Evolutionary conservation across 371 early-diverging fungal genomes (phyloP), one percentile per base, ranked within the genome.

Genomic region (Circinella umbellata): DNA sequence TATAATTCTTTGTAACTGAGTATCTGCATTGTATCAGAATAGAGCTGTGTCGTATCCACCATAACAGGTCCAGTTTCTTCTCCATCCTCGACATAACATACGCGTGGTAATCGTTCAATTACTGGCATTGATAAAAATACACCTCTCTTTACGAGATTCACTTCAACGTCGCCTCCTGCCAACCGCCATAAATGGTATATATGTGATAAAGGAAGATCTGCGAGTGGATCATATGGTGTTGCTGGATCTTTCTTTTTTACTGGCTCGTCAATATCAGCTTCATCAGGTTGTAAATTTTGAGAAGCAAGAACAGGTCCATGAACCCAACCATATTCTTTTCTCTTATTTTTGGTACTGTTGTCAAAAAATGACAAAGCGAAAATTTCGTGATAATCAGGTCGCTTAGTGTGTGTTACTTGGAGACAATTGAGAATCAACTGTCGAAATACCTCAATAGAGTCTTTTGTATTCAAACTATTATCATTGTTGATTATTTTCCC

Each of bases 151-250:
- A 81, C 81, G 53, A 88, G 78, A 69, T 88, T 87, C 7, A 86
- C 66, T 61, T 88, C 90, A 0, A 89, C 89, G 70, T 90, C 90
- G 3, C 90, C 91, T 14, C 90, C 90, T 5, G 89, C 90, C 39
- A 92, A 59, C 53, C 85, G 86, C 89, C 90, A 89, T 61, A 90
- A 78, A 68, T 88, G 80, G 54, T 87, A 90, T 7, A 90, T 80
- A 27, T 88, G 86, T 0, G 83, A 69, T 9, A 85, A 66, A 3
- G 89, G 88, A n/a, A 68, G 51, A 3, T 48, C 48, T 13, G 39
- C 14, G 6, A 64, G 39, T 9, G 42, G 35, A 51, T 61, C 62
- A 18, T 61, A 65, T 65, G 54, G 70, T 13, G 37, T 13, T 1
- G 42, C 11, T 42, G 11, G 6, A 42, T 42, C 11, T 54, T 1